Evolutionary conservation across 2,329 filamentous ascomycete genomes (phyloP), one percentile per base, ranked within the genome.

Genomic region (Penicillium sp.): DNA sequence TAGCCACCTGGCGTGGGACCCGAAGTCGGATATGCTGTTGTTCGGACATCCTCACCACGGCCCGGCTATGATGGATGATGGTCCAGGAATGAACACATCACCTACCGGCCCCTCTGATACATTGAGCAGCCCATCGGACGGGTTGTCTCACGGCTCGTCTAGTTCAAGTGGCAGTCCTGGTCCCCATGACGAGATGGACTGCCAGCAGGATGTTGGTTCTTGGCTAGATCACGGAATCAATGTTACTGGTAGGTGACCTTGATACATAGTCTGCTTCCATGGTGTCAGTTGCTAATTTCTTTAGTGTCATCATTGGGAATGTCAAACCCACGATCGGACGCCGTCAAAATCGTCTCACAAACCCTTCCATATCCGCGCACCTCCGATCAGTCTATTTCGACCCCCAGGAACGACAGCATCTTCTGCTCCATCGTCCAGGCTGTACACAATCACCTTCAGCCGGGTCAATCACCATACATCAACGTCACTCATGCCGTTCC

Each of bases 401-500:
- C 67, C 21, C 66, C 71, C 3, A 66, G 67, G 27, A 63, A 69
- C 29, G 69, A 72, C 29, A 75, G 71, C 27, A 77, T 85, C 26
- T 87, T 86, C 63, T 78, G 78, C 26, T 75, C 77, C 19, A 75
- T 88, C 29, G 81, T 88, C 54, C 77, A 80, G 55, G 77, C 79
- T 4, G 79, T 88, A 1, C 84, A 86, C 67, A 75, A 79, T 37
- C 77, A 77, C 23, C 79, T 82, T 13, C 77, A 80, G 25, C 69
- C 77, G 3, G 79, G 77, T 49, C 77, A 80, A 14, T 84, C 81
- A 0, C 80, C 80, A 2, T 88, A 85, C 76, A 86, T 88, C 71
- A 86, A 86, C 58, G 81, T 88, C 50, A 86, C 85, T 53, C 85
- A 88, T 66, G 85, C 85, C 1, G 83, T 87, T 1, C 85, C 84